Base-by-base conservation (phyloP, 2,329 filamentous ascomycete genomes). In the Helotiales sp. region DNA sequence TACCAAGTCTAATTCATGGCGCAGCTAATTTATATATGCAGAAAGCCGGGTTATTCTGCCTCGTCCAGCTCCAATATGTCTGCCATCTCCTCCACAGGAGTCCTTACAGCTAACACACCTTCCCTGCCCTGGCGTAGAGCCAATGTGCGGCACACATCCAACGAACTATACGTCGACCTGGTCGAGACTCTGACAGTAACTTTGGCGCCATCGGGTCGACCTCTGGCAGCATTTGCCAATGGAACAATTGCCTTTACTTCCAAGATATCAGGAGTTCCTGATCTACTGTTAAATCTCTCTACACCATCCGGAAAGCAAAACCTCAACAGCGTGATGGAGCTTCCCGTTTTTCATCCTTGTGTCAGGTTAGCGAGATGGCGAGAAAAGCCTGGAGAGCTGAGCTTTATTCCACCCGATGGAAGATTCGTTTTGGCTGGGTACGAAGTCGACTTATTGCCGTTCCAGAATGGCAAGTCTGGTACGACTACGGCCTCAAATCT, bases 341-440 rank as follows among this genome's bases (percentile, higher is more conserved):
- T 97, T 1, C 96, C 95, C 0, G 93, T 97, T 0, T 99, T 99
- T 74, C 96, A 99, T 77, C 96, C 96, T 0, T 98, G 96, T 75
- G 96, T 99, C 8, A 86, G 96, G 20, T 82, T 99, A 2, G 91
- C 91, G n/a, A 86, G 89, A 70, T 99, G 96, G 96, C 90, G 90
- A 73, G 93, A 97, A 74, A 87, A 88, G 64, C 93, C 94, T 0
- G 96, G 96, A 2, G 92, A 97, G 71, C 83, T 99, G n/a, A 97
- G 93, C 76, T 99, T 99, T 75, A 88, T 99, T 13, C 96, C 96
- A 1, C 96, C 96, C 0, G 96, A 99, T 78, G 96, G 96, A 34
- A 88, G 93, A 50, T 99, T 98, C 78, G 91, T 97, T 47, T 84
- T 99, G 20, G 94, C 93, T 34, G 94, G 93, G 24, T 99, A 99